These are phyloP conservation scores for Diospyros kaki DNA, from an alignment of 148 eudicot genomes.

Conservation along the genomic window DNA sequence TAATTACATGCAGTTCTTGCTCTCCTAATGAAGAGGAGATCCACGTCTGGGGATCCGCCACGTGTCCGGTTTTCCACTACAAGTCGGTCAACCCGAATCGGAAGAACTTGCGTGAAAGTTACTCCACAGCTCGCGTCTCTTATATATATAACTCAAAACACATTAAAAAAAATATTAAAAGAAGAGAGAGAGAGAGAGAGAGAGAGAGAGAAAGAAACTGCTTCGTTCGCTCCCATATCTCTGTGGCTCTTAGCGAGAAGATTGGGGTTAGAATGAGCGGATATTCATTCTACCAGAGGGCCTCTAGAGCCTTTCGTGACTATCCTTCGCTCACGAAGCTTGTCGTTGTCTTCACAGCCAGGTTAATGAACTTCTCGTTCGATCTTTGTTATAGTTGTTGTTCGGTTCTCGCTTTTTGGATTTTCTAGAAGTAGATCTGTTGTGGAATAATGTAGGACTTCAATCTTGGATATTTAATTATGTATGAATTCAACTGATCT, in stretches of 20 bases:
- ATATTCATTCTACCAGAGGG: slow-evolving; percentile 19
- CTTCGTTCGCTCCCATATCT: no score
- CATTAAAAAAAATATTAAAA: no score
- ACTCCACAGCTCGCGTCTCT: no score
- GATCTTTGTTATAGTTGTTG: neutral
- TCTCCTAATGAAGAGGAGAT: neutral
- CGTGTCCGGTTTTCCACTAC: neutral
- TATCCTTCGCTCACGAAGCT: slow-evolving; percentile 19
- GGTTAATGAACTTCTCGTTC: slow-evolving; percentile 1
- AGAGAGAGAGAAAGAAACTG: no score
- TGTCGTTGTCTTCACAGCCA: slow-evolving; percentile 17
- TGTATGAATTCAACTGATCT: no score
- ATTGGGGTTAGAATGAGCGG: slow-evolving; percentile 27
- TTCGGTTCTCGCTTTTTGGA: neutral
- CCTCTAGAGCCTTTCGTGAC: slow-evolving; percentile 13
- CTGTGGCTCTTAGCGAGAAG: neutral
- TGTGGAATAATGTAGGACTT: neutral
- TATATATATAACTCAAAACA: no score
- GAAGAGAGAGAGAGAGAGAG: no score
- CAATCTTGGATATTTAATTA: neutral
- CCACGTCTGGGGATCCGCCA: neutral
- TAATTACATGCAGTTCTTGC: neutral
- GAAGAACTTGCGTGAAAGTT: no score
- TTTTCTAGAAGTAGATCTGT: neutral
- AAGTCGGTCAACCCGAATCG: neutral